phyloP scores from a whole-genome alignment of 2,329 filamentous ascomycete genomes.

The Monosporascus sp. region DNA sequence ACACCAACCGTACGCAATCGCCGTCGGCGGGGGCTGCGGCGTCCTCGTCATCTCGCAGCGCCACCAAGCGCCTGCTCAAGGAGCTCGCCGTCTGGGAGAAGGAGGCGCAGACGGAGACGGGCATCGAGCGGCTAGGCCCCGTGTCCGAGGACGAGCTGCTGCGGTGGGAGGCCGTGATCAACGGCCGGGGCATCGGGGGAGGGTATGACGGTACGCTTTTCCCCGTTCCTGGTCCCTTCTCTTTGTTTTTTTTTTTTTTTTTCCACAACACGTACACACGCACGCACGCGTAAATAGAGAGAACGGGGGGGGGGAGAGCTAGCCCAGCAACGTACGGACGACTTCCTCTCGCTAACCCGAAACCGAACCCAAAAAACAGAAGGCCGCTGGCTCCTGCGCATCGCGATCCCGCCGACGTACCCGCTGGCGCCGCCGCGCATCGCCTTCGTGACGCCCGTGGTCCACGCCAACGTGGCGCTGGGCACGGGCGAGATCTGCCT shows the following conservation, averaged over 20 bases:
- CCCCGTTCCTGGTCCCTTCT: not conserved
- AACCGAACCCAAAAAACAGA: conserved; percentile 36
- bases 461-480: conserved; percentile 72
- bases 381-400: conserved; percentile 78
- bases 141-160: conserved; percentile 49
- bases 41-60: conserved; percentile 35
- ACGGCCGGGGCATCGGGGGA: conserved; percentile 47
- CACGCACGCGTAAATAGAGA: no score
- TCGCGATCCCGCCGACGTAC: conserved; percentile 72
- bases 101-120: conserved; percentile 43
- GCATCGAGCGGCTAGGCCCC: conserved; percentile 55
- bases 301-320: no score
- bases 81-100: conserved; percentile 50
- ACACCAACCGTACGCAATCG: not conserved
- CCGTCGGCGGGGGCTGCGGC: conserved; percentile 1
- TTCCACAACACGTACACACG: not conserved
- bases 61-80: conserved; percentile 51
- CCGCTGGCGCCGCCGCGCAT: conserved; percentile 74
- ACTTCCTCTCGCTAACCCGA: not conserved
- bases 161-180: conserved; percentile 55
- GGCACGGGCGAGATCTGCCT: conserved; percentile 87
- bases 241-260: no score
- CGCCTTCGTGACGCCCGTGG: conserved; percentile 74
- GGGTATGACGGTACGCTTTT: conserved; percentile 49
- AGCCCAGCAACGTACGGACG: not conserved